These are phyloP conservation scores for Diaporthe caulivora DNA, from an alignment of 2,329 filamentous ascomycete genomes.

Conservation along the genomic window DNA sequence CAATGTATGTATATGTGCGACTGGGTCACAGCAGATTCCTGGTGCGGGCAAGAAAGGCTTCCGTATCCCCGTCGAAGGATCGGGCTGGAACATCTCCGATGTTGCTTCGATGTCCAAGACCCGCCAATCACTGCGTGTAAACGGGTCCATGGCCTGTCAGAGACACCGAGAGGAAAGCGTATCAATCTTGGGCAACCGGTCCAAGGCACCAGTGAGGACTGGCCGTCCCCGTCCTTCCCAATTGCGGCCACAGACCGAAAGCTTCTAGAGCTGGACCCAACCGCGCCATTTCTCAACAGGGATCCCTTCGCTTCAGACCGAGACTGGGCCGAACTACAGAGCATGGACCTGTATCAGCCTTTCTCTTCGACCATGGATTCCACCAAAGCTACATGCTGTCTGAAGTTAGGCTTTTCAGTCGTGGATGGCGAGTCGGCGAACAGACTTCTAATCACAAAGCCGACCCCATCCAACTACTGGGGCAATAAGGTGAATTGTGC, in stretches of 20 bases:
- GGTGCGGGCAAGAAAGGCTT: neutral
- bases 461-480: neutral
- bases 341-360: constrained; percentile 26
- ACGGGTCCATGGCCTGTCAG: neutral
- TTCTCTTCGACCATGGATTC: neutral
- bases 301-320: constrained; percentile 22
- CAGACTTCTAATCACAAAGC: neutral
- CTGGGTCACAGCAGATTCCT: neutral
- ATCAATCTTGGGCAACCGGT: constrained; percentile 13
- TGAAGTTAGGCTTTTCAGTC: neutral
- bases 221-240: constrained; percentile 14
- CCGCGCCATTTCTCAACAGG: constrained; percentile 13
- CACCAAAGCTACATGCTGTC: constrained; percentile 4
- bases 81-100: constrained; percentile 1
- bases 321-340: constrained; percentile 20
- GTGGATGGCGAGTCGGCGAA: constrained; percentile 11
- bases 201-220: constrained; percentile 19
- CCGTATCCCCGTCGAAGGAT: constrained; percentile 1
- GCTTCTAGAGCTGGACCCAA: constrained; percentile 20
- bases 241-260: constrained; percentile 20
- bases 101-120: neutral
- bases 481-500: neutral
- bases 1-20: neutral
- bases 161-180: constrained; percentile 19
- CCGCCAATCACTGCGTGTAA: constrained; percentile 5